A percentile compares a stretch with the other conserved stretches of the same genome.
These are phyloP conservation scores for Lentinula sp. DNA, from an alignment of 768 basidiomycete species.

Conservation along the genomic window DNA sequence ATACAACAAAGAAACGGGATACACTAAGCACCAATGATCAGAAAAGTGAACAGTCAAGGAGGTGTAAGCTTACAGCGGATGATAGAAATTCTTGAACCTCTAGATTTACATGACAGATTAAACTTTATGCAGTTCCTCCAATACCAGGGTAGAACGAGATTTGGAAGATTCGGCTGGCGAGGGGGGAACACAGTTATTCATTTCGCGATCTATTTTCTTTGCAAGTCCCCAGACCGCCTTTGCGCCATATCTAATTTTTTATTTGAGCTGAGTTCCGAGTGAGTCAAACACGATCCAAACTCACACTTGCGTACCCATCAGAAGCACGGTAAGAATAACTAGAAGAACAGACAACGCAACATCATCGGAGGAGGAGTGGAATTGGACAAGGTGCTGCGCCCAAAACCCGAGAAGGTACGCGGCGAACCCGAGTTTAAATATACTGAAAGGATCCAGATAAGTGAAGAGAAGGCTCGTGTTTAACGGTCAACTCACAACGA, in stretches of 20 bases:
- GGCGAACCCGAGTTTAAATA: not conserved
- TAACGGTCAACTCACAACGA: not conserved
- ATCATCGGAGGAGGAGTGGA: not conserved
- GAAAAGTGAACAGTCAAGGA: not conserved
- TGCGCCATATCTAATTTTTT: not conserved
- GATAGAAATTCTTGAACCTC: not conserved
- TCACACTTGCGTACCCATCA: not conserved
- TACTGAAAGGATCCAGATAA: not conserved
- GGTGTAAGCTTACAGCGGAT: not conserved
- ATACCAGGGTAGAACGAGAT: not conserved
- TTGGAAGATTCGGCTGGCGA: not conserved
- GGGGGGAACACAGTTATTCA: not conserved
- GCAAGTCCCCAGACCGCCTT: not conserved
- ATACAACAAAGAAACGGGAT: not conserved
- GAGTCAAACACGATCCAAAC: not conserved
- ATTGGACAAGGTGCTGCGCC: not conserved
- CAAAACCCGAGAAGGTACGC: conserved; percentile 1
- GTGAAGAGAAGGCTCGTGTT: not conserved
- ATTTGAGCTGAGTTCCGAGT: not conserved
- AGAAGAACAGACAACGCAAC: not conserved
- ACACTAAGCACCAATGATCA: not conserved
- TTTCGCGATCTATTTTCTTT: not conserved
- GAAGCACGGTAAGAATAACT: not conserved
- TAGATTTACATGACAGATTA: not conserved
- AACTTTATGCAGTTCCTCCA: not conserved